Evolutionary conservation across 805 yeast genomes (phyloP).

Genomic region (Scheffersomyces amazonensis): DNA sequence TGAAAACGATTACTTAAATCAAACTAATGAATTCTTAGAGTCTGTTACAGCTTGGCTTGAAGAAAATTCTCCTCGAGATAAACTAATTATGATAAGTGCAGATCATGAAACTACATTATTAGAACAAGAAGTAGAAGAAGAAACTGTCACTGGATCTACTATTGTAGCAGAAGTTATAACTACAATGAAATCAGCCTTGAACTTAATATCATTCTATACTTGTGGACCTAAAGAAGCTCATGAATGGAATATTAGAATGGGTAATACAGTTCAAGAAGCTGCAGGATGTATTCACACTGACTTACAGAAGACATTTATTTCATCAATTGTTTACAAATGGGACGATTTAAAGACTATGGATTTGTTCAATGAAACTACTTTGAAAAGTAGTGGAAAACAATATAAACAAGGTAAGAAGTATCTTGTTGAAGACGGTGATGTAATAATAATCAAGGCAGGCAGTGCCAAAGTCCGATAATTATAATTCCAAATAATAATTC

Average conservation of each 20-base stretch:
- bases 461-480: conserved; percentile 46
- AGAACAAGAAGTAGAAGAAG: conserved; percentile 15
- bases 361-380: conserved; percentile 46
- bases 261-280: conserved; percentile 80
- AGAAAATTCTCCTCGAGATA: conserved; percentile 59
- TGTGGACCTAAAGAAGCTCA: conserved; percentile 83
- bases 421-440: conserved; percentile 80
- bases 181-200: conserved; percentile 64
- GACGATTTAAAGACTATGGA: conserved; percentile 43
- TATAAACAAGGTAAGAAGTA: conserved; percentile 75
- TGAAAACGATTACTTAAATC: conserved; percentile 59
- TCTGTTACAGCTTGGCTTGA: conserved; percentile 65
- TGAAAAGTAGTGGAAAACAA: conserved; percentile 58
- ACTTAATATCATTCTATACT: conserved; percentile 80
- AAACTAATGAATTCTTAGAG: conserved; percentile 48
- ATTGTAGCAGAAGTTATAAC: conserved; percentile 63
- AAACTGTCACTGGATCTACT: conserved; percentile 30
- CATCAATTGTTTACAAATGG: conserved; percentile 71
- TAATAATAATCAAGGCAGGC: conserved; percentile 68
- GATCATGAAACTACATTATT: conserved; percentile 42
- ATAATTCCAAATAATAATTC: no score
- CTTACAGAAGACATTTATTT: conserved; percentile 73
- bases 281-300: conserved; percentile 91
- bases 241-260: conserved; percentile 83
- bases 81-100: conserved; percentile 41